These are phyloP conservation scores for Pleurotus tuber-regium DNA, from an alignment of 768 basidiomycete species.

Conservation along the genomic window DNA sequence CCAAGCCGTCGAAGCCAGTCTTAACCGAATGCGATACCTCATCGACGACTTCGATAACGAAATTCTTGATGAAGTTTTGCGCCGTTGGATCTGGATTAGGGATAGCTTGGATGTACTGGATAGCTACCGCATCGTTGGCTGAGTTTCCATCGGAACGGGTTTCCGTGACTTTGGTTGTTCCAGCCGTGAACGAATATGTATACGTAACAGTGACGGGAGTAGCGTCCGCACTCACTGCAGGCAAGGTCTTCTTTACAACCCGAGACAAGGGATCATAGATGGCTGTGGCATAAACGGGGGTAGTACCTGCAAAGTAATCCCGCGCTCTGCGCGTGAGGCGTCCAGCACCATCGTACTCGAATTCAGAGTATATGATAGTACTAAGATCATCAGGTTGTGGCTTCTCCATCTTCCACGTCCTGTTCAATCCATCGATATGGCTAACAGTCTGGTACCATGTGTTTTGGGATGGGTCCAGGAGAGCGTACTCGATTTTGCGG, in stretches of 20 bases:
- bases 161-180: neutral
- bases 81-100: constrained; percentile 4
- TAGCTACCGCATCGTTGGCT: neutral
- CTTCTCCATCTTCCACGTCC: neutral
- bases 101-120: neutral
- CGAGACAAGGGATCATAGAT: neutral
- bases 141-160: constrained; percentile 1
- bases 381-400: neutral
- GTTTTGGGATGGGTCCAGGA: constrained; percentile 1
- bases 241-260: neutral
- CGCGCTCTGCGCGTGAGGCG: neutral
- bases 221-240: neutral
- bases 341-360: constrained; percentile 2
- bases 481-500: neutral
- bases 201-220: neutral
- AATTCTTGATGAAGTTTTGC: neutral
- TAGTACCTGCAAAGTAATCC: constrained; percentile 4
- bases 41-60: neutral
- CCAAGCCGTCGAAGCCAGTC: neutral
- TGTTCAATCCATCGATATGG: constrained; percentile 1
- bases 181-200: neutral
- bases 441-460: neutral
- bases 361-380: neutral
- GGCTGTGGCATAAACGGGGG: neutral
- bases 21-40: neutral